Percentiles rank a stretch among this genome's conserved stretches.
Conservation (phyloP, 352 stramenopile species). For the Phytophthora cactorum region DNA sequence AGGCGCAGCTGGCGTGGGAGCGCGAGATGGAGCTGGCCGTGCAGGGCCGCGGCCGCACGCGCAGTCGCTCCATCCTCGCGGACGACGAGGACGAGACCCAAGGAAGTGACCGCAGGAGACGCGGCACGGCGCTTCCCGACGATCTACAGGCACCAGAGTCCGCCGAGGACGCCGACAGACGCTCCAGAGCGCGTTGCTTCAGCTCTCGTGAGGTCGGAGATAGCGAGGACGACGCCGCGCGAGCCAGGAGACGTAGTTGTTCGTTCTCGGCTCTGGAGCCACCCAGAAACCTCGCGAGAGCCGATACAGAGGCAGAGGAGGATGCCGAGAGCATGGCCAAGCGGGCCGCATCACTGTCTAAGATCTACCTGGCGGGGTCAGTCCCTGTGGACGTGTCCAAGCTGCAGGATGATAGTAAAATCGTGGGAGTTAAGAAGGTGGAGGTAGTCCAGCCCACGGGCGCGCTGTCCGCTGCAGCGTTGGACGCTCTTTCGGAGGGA, state of each 20-base stretch:
- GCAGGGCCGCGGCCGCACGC: constrained; percentile 71
- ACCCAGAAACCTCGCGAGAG: constrained; percentile 10
- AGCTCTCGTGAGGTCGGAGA: constrained; percentile 38
- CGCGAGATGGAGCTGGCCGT: constrained; percentile 84
- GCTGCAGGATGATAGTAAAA: constrained; percentile 79
- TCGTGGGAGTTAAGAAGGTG: constrained; percentile 79
- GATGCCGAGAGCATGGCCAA: constrained; percentile 65
- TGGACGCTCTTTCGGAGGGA: constrained; percentile 80
- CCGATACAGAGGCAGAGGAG: constrained; percentile 21
- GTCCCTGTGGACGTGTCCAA: constrained; percentile 84
- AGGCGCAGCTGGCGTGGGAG: constrained; percentile 71
- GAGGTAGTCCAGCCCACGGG: constrained; percentile 76
- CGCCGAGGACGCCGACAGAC: constrained; percentile 20
- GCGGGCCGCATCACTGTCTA: constrained; percentile 75
- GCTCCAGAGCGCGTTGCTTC: constrained; percentile 57
- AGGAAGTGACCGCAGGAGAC: constrained; percentile 1
- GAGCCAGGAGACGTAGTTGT: constrained; percentile 54
- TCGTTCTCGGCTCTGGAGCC: constrained; percentile 66
- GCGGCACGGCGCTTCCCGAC: not conserved
- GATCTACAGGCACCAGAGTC: constrained; percentile 13
- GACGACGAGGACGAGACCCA: constrained; percentile 37
- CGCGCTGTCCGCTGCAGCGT: constrained; percentile 72
- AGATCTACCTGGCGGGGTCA: constrained; percentile 86
- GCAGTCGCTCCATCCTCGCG: constrained; percentile 83
- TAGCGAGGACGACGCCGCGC: constrained; percentile 9